A percentile compares a stretch with the other conserved stretches of the same genome.
These are phyloP conservation scores for Saccharomycopsis babjevae DNA, from an alignment of 805 yeast species.

Conservation along the genomic window DNA sequence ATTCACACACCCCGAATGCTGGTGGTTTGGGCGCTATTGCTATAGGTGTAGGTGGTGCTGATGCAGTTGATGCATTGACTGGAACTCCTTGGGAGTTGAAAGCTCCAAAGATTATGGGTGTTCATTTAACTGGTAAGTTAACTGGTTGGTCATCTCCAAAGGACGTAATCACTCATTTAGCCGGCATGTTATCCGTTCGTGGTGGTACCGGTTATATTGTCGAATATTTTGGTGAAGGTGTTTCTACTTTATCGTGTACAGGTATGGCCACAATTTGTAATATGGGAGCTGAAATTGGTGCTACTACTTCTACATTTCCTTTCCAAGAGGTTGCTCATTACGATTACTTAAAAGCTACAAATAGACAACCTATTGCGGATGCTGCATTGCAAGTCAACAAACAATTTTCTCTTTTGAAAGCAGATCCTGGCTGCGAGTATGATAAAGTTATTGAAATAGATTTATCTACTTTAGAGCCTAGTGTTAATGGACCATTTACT, in stretches of 20 bases:
- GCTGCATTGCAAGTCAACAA: constrained; percentile 59
- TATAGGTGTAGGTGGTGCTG: constrained; percentile 99
- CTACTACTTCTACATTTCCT: constrained; percentile 96
- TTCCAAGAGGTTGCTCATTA: constrained; percentile 74
- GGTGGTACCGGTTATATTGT: constrained; percentile 98
- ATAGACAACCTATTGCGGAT: constrained; percentile 75
- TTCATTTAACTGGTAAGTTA: constrained; percentile 83
- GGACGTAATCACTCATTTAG: constrained; percentile 86
- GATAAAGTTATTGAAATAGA: constrained; percentile 90
- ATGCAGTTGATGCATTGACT: constrained; percentile 95
- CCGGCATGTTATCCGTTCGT: constrained; percentile 90
- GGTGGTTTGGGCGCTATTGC: constrained; percentile 98
- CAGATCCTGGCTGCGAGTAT: constrained; percentile 89
- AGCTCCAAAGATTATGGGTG: constrained; percentile 94
- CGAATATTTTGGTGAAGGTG: constrained; percentile 95
- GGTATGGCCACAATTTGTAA: constrained; percentile 99
- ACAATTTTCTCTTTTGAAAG: constrained; percentile 57
- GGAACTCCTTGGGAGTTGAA: constrained; percentile 94
- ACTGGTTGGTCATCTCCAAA: constrained; percentile 96
- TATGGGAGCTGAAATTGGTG: constrained; percentile 99
- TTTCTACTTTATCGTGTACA: constrained; percentile 83
- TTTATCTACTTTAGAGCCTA: constrained; percentile 84
- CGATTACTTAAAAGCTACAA: constrained; percentile 79
- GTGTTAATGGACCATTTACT: constrained; percentile 95
- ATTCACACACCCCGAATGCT: constrained; percentile 96